Percentiles rank a stretch among this genome's conserved stretches.
Conservation (phyloP, 768 basidiomycete species). For the Tubosaeta sp. region DNA sequence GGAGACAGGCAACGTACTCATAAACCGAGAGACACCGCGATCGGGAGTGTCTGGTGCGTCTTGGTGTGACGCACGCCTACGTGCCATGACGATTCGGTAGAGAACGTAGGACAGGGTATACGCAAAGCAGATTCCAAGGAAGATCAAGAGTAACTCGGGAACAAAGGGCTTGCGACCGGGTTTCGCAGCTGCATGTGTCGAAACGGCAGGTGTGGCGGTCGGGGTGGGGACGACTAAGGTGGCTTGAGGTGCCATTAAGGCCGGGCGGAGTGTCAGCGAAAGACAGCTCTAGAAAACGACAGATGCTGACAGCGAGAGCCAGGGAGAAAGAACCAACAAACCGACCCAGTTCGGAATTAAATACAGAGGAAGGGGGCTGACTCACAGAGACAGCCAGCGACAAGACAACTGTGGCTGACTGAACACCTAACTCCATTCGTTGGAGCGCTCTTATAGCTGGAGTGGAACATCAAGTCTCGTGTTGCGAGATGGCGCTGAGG, state of each 20-base stretch:
- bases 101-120: conserved; percentile 26
- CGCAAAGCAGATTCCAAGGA: conserved; percentile 24
- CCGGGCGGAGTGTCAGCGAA: conserved; percentile 1
- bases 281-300: conserved; percentile 9
- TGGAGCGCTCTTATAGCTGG: no score
- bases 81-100: conserved; percentile 23
- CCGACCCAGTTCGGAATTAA: conserved; percentile 1
- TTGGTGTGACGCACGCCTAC: conserved; percentile 8
- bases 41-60: conserved; percentile 19
- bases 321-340: conserved; percentile 12
- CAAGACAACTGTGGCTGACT: conserved; percentile 8
- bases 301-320: conserved; percentile 3
- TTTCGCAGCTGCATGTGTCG: conserved; percentile 1
- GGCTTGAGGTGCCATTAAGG: conserved; percentile 23
- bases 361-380: conserved; percentile 19
- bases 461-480: no score
- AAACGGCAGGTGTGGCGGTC: conserved; percentile 1
- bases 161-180: conserved; percentile 7
- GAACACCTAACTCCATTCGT: no score
- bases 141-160: conserved; percentile 18
- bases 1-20: conserved; percentile 17
- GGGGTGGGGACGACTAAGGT: background rate
- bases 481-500: no score
- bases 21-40: conserved; percentile 23
- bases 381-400: background rate